Evolutionary conservation across 805 yeast species (phyloP).

Genomic region (Zygotorulaspora danielsina): DNA sequence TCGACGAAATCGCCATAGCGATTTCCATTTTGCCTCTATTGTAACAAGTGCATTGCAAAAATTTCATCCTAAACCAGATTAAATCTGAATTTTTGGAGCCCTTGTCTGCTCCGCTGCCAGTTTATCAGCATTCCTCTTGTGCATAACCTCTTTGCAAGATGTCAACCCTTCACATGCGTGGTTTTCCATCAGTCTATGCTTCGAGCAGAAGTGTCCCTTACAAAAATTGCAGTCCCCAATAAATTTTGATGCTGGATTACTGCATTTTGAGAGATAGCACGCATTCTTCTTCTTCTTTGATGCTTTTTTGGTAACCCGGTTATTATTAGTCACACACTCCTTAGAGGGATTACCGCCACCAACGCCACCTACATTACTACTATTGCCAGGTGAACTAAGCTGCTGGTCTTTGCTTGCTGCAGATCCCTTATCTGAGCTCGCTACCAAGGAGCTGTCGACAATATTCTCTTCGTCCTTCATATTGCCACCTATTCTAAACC

Average conservation of each 20-base stretch:
- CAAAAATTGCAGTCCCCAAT: conserved; percentile 85
- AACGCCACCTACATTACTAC: conserved; percentile 2
- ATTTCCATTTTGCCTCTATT: too few relatives aligned
- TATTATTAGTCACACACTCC: conserved; percentile 2
- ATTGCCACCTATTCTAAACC: not conserved
- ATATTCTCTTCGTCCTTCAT: not conserved
- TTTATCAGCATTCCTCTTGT: conserved; percentile 79
- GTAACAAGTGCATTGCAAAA: too few relatives aligned
- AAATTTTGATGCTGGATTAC: conserved; percentile 55
- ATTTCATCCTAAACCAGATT: conserved; percentile 9
- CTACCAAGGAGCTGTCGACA: not conserved
- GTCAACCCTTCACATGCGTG: conserved; percentile 76
- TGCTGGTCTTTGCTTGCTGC: not conserved
- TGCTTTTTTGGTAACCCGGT: conserved; percentile 23
- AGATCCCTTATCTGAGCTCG: not conserved
- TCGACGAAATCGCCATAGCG: too few relatives aligned
- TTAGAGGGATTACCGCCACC: conserved; percentile 6
- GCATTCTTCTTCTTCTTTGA: conserved; percentile 39
- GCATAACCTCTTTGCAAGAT: conserved; percentile 75
- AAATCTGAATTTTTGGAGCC: conserved; percentile 47
- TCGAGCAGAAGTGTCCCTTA: conserved; percentile 78
- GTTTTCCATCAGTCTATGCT: conserved; percentile 81
- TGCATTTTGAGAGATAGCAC: conserved; percentile 55
- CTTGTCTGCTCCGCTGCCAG: conserved; percentile 83
- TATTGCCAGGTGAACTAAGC: not conserved